Evolutionary conservation across 106 monocot species (phyloP).

Genomic region (Vanilla planifolia): DNA sequence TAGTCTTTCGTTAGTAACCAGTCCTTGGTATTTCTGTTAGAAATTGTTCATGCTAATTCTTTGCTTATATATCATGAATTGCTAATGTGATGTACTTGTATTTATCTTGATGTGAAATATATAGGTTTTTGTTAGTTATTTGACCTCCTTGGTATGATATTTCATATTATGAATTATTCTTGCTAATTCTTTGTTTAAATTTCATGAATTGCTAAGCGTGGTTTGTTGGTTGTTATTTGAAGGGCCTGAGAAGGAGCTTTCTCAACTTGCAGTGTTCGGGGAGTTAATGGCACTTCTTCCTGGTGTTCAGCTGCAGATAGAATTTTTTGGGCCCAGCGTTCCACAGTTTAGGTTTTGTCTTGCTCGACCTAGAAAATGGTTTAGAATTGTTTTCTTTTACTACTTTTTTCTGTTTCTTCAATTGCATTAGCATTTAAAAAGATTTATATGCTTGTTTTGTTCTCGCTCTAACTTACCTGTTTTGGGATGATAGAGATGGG

Average conservation of each 20-base stretch:
- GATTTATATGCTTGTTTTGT: background rate
- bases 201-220: background rate
- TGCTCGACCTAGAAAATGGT: background rate
- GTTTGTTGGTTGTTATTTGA: constrained; percentile 2
- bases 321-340: constrained; percentile 78
- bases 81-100: no score
- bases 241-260: constrained; percentile 89
- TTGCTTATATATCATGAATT: no score
- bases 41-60: no score
- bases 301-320: constrained; percentile 51
- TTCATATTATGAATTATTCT: background rate
- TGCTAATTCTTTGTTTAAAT: constrained; percentile 6
- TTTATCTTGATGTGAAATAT: no score
- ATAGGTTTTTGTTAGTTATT: no score
- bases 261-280: constrained; percentile 63
- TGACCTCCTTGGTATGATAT: background rate
- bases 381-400: background rate
- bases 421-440: background rate
- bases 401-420: background rate
- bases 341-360: constrained; percentile 55
- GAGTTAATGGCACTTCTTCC: constrained; percentile 81
- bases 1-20: no score
- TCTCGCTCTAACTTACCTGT: background rate
- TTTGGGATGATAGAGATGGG: constrained; percentile 41
- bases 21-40: no score